Base-by-base conservation (phyloP, 176 grass and related monocot species). In the Oryza glaberrima region DNA sequence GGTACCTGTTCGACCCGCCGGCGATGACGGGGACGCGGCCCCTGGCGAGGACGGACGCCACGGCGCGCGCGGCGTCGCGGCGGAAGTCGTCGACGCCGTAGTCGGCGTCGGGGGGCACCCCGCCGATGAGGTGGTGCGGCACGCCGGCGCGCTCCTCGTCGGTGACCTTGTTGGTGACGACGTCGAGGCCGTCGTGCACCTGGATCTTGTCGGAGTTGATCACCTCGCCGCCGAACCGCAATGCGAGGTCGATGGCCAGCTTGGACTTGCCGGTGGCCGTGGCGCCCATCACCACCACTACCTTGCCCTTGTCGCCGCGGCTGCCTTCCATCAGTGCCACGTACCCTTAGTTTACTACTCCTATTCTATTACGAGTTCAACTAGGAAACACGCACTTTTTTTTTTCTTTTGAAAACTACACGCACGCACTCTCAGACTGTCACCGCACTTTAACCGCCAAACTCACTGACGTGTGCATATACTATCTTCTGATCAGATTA, bases 161-260 rank as follows among this genome's bases (percentile, higher is more conserved):
- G 2, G 44, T 84, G 0, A 76, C 72, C 72, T 84, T 84, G 82
- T 84, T 84, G 61, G 72, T 84, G 44, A 49, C 82, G 4, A 76
- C 30, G 44, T 51, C 30, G 20, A 84, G 82, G 61, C 82, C 82
- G 44, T 67, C 61, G 61, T 84, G 20, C 19, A 84, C 72, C 72
- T 84, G 82, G 44, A 84, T 76, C 72, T 84, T 84, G 19, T 84
- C 82, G 4, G 82, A 84, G 72, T 84, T 84, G 11, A 83, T 0
- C 0, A 83, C 71, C 81, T 83, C 81, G 9, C 81, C 81, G 81
- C 28, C 60, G 60, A 83, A 75, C 0, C 26, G 43, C 58, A 51
- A 26, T 7, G 71, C 81, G 2, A 83, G 71, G 60, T 83, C 81
- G 1, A 83, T 46, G 3, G 81, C 71, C 12, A 83, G 60, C 81